Base-by-base conservation (phyloP, 2,329 filamentous ascomycete genomes). In the Aspergillus luchuensis region DNA sequence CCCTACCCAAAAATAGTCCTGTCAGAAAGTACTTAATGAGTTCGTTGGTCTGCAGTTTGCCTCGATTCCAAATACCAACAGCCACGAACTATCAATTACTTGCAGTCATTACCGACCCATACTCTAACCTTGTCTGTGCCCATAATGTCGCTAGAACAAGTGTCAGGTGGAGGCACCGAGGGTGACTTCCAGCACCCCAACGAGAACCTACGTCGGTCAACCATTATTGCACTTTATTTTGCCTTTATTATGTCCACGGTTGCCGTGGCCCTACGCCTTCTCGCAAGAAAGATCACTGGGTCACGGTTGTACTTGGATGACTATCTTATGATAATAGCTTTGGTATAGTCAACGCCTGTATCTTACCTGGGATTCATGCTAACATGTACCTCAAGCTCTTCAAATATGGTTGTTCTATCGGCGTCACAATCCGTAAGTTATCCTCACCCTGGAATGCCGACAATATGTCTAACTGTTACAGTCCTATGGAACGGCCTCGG, bases 341-440 rank as follows among this genome's bases (percentile, higher is more conserved):
- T 74, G 57, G 68, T 70, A 63, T 28, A 61, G 10, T 39, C n/a
- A 4, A n/a, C 4, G n/a, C 38, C 25, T 4, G 23, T 2, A 15
- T 6, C 7, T 13, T 11, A 33, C 17, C 33, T 13, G 21, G 2
- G 5, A 15, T 15, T 0, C 10, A 21, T 5, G 13, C 49, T 59
- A 28, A 58, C 15, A 17, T 25, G 15, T 10, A 10, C 8, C 8
- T 7, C 3, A 25, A 71, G 69, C 43, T 72, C 21, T 70, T 72
- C 56, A 72, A 72, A 63, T 72, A 72, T 61, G 68, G 69, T 52
- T 72, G 70, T 50, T 72, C 70, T 1, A 66, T 66, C 48, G 70
- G 69, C 30, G 68, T 69, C 7, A 61, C 63, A 5, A 65, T 64
- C 25, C 61, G 70, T 72, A 39, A 62, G 70, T 72, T 2, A 17